phyloP scores from a whole-genome alignment of 2,329 filamentous ascomycete genomes.

The Torrubiellomyces zombiae region DNA sequence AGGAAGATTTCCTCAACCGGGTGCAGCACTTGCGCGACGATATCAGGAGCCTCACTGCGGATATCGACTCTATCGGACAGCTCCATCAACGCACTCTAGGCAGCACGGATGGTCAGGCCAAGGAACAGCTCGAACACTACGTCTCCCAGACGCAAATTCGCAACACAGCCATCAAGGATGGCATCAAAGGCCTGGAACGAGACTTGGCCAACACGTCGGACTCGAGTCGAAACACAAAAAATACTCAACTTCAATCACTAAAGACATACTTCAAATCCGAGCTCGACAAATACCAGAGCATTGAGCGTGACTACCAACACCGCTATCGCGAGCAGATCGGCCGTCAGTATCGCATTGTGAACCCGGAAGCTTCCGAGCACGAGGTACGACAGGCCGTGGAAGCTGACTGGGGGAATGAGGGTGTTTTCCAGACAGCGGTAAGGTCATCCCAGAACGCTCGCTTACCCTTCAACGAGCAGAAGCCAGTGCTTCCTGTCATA shows the following conservation, averaged over 20 bases:
- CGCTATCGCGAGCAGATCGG: slow-evolving; percentile 64
- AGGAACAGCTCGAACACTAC: slow-evolving; percentile 46
- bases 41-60: slow-evolving; percentile 48
- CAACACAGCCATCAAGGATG: slow-evolving; percentile 61
- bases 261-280: slow-evolving; percentile 58
- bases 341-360: slow-evolving; percentile 67
- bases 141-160: slow-evolving; percentile 54
- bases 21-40: slow-evolving; percentile 50
- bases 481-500: too few species aligned
- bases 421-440: slow-evolving; percentile 71
- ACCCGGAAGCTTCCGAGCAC: slow-evolving; percentile 59
- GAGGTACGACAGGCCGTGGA: slow-evolving; percentile 55
- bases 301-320: slow-evolving; percentile 54
- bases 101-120: slow-evolving; percentile 41
- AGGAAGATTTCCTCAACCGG: slow-evolving; percentile 51
- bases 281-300: slow-evolving; percentile 51
- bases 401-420: slow-evolving; percentile 60
- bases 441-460: too few species aligned
- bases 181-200: slow-evolving; percentile 59
- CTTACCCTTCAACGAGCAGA: too few species aligned
- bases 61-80: slow-evolving; percentile 49
- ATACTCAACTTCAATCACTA: slow-evolving; percentile 50
- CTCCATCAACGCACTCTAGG: slow-evolving; percentile 57
- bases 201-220: slow-evolving; percentile 50
- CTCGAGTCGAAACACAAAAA: slow-evolving; percentile 47